A percentile compares a stretch with the other conserved stretches of the same genome.
phyloP scores from a whole-genome alignment of 768 basidiomycete genomes.

The Tricholoma saponaceum region DNA sequence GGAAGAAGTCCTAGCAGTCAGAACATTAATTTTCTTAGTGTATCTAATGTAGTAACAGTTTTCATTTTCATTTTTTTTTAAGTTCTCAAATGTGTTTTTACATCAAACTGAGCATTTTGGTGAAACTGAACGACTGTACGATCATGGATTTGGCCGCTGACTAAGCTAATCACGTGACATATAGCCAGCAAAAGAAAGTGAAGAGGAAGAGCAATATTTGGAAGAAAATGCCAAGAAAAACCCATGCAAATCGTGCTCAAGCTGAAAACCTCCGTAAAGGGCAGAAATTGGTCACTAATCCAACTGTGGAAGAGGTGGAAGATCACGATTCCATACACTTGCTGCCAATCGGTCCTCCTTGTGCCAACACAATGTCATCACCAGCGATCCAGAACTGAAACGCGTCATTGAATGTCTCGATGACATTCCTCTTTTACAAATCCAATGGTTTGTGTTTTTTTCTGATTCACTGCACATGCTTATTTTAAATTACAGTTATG shows the following conservation, averaged over 20 bases:
- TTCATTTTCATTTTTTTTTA: too few relatives aligned
- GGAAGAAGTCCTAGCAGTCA: too few relatives aligned
- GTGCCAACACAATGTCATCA: too few relatives aligned
- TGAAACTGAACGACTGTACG: not conserved
- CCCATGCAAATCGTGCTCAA: too few relatives aligned
- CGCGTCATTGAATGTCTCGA: slow-evolving; percentile 25
- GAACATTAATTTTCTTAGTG: too few relatives aligned
- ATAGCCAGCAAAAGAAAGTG: not conserved
- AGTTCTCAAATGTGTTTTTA: too few relatives aligned
- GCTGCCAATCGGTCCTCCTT: too few relatives aligned
- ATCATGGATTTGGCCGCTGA: not conserved
- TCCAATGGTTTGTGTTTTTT: slow-evolving; percentile 13
- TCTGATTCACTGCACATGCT: not conserved
- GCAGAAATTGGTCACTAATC: not conserved
- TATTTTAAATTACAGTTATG: not conserved
- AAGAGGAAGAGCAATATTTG: not conserved
- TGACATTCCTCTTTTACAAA: slow-evolving; percentile 18
- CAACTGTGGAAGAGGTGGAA: not conserved
- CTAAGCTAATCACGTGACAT: not conserved
- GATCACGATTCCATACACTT: not conserved
- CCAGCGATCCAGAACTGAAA: not conserved
- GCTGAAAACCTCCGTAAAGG: too few relatives aligned
- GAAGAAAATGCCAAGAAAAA: too few relatives aligned
- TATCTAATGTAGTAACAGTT: too few relatives aligned
- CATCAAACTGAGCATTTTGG: too few relatives aligned